phyloP scores from a whole-genome alignment of 768 basidiomycete genomes.

The Lentinula sp. region DNA sequence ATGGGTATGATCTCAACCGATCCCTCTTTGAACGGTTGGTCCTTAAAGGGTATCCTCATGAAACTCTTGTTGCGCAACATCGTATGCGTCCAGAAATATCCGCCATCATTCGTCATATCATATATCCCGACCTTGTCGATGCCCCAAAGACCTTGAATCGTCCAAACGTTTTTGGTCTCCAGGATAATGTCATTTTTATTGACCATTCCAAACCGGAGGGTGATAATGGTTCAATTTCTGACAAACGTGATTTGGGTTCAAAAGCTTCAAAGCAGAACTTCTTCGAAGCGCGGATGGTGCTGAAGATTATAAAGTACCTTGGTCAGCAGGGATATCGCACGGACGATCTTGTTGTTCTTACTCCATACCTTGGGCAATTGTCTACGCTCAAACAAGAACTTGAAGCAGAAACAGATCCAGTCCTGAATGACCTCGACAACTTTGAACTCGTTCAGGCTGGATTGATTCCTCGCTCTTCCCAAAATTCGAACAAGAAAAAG shows the following conservation, averaged over 20 bases:
- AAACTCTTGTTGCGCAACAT: slow-evolving; percentile 51
- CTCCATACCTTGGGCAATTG: slow-evolving; percentile 67
- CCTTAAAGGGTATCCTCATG: slow-evolving; percentile 55
- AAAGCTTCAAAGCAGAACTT: slow-evolving; percentile 56
- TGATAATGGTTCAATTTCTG: slow-evolving; percentile 30
- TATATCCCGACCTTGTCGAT: slow-evolving; percentile 61
- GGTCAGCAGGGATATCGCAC: slow-evolving; percentile 64
- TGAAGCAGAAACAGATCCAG: slow-evolving; percentile 44
- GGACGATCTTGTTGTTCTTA: slow-evolving; percentile 55
- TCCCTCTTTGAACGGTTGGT: slow-evolving; percentile 70
- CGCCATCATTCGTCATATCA: slow-evolving; percentile 49
- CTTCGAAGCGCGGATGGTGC: slow-evolving; percentile 56
- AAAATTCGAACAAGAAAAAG: slow-evolving; percentile 34
- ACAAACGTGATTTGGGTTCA: slow-evolving; percentile 39
- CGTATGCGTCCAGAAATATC: slow-evolving; percentile 77
- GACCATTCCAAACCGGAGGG: slow-evolving; percentile 53
- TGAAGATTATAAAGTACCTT: slow-evolving; percentile 62
- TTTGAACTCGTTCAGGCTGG: slow-evolving; percentile 55
- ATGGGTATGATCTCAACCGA: slow-evolving; percentile 61
- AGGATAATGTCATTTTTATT: slow-evolving; percentile 56
- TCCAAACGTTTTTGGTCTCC: slow-evolving; percentile 47
- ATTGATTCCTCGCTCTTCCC: slow-evolving; percentile 31
- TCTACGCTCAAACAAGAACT: slow-evolving; percentile 41
- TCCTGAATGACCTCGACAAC: slow-evolving; percentile 59
- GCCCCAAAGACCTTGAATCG: slow-evolving; percentile 43